phyloP scores from a whole-genome alignment of 2,329 filamentous ascomycete genomes.

The Dichotomopilus funicola region DNA sequence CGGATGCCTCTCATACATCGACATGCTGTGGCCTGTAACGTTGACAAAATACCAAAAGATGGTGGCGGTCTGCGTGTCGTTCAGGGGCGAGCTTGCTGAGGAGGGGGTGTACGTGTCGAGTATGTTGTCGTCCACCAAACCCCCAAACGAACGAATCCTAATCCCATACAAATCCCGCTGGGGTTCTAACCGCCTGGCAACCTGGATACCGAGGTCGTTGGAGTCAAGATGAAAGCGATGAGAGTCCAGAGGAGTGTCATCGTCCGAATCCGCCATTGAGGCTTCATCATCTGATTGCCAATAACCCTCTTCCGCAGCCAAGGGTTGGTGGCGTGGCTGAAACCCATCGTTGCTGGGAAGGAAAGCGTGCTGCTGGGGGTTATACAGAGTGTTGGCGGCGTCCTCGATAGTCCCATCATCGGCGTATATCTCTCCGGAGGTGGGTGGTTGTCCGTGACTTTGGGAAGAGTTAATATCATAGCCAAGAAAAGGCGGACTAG shows the following conservation, averaged over 20 bases:
- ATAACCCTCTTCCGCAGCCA: constrained; percentile 33
- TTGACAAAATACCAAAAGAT: constrained; percentile 91
- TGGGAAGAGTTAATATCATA: not conserved
- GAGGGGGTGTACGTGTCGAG: constrained; percentile 62
- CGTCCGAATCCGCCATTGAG: constrained; percentile 56
- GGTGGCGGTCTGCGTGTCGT: constrained; percentile 69
- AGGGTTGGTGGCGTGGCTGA: constrained; percentile 1
- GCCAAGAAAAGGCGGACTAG: constrained; percentile 9
- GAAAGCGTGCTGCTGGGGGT: not conserved
- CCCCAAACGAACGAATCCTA: constrained; percentile 43
- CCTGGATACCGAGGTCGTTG: constrained; percentile 36
- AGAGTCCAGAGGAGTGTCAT: constrained; percentile 43
- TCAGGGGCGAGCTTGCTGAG: constrained; percentile 63
- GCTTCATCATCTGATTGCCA: constrained; percentile 54
- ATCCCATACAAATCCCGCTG: constrained; percentile 38
- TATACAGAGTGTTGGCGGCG: not conserved
- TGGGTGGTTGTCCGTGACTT: not conserved
- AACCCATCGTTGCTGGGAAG: not conserved
- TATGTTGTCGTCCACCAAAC: constrained; percentile 42
- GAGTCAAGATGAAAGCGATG: constrained; percentile 33
- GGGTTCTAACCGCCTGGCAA: constrained; percentile 32
- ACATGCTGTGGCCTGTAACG: constrained; percentile 78
- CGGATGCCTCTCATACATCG: constrained; percentile 78
- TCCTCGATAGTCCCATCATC: not conserved
- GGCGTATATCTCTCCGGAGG: not conserved